phyloP scores from a whole-genome alignment of 2,329 filamentous ascomycete species.

The Didymella sp. region DNA sequence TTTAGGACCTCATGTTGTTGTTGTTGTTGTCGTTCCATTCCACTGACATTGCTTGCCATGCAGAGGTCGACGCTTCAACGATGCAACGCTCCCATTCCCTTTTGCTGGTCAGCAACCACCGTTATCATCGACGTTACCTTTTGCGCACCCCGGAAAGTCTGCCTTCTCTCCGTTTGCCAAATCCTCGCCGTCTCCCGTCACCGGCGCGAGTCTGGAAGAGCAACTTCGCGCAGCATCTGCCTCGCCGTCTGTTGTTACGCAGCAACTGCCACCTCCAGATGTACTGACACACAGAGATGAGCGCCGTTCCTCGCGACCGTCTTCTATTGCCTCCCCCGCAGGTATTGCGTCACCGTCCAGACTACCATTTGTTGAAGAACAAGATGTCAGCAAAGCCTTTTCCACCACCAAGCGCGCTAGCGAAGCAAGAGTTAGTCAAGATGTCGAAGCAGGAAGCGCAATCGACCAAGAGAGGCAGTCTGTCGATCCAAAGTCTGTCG shows the following conservation, averaged over 20 bases:
- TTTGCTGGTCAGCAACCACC: slow-evolving; percentile 34
- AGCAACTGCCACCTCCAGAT: slow-evolving; percentile 33
- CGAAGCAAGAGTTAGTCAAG: slow-evolving; percentile 26
- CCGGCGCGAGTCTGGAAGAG: slow-evolving; percentile 39
- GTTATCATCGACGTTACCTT: slow-evolving; percentile 35
- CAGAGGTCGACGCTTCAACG: slow-evolving; percentile 65
- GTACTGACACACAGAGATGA: slow-evolving; percentile 25
- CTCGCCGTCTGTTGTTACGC: slow-evolving; percentile 41
- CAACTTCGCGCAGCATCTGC: slow-evolving; percentile 46
- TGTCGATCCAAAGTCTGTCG: slow-evolving; percentile 32
- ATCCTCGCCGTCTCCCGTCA: slow-evolving; percentile 32
- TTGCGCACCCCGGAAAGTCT: slow-evolving; percentile 30
- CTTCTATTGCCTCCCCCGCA: slow-evolving; percentile 18
- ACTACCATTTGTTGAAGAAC: slow-evolving; percentile 24
- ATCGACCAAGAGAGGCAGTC: slow-evolving; percentile 27
- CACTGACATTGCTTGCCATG: slow-evolving; percentile 36
- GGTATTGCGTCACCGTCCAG: slow-evolving; percentile 18
- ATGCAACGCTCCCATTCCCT: slow-evolving; percentile 58
- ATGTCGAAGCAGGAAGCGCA: slow-evolving; percentile 6
- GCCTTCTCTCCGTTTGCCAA: slow-evolving; percentile 23
- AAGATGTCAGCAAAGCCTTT: slow-evolving; percentile 21
- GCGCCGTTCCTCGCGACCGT: slow-evolving; percentile 15
- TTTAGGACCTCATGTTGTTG: neutral
- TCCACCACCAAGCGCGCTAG: slow-evolving; percentile 11
- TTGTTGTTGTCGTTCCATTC: slow-evolving; percentile 36